phyloP scores from a whole-genome alignment of 208 protist species.

The Trypanosoma boissoni region DNA sequence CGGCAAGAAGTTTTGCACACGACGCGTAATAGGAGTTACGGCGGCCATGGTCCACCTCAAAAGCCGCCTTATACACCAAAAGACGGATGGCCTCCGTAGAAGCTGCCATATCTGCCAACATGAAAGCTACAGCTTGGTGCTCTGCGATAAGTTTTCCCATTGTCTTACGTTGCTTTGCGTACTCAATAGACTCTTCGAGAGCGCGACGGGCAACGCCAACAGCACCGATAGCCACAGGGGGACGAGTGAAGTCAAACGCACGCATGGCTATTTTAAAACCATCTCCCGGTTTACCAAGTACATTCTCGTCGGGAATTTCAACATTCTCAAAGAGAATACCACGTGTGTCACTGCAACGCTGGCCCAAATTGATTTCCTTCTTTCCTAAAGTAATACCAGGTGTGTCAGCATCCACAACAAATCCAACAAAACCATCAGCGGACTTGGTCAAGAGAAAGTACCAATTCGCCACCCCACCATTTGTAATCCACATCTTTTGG shows the following conservation, averaged over 20 bases:
- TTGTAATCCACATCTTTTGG: slow-evolving; percentile 95
- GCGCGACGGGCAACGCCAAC: slow-evolving; percentile 85
- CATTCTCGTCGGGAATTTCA: slow-evolving; percentile 76
- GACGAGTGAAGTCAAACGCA: slow-evolving; percentile 87
- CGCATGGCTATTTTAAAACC: slow-evolving; percentile 89
- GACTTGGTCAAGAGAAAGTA: slow-evolving; percentile 86
- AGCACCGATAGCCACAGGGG: slow-evolving; percentile 75
- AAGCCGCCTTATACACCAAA: slow-evolving; percentile 63
- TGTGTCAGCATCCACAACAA: slow-evolving; percentile 86
- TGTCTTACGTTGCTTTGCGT: slow-evolving; percentile 76
- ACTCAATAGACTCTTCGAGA: slow-evolving; percentile 71
- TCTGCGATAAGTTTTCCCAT: slow-evolving; percentile 83
- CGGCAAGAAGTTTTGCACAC: slow-evolving; percentile 78
- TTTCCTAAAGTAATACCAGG: slow-evolving; percentile 71
- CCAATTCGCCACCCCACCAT: slow-evolving; percentile 91
- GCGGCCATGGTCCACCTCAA: slow-evolving; percentile 78
- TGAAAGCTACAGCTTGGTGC: slow-evolving; percentile 84
- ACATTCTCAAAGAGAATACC: slow-evolving; percentile 92
- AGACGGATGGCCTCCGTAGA: slow-evolving; percentile 82
- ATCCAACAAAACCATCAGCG: slow-evolving; percentile 78
- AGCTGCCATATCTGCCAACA: slow-evolving; percentile 91
- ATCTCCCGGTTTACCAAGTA: slow-evolving; percentile 64
- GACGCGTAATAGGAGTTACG: slow-evolving; percentile 88
- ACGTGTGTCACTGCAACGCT: slow-evolving; percentile 89
- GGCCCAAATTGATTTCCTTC: slow-evolving; percentile 92